Conservation (phyloP, 2,329 filamentous ascomycete species). For the Coleophoma eucalyptorum region DNA sequence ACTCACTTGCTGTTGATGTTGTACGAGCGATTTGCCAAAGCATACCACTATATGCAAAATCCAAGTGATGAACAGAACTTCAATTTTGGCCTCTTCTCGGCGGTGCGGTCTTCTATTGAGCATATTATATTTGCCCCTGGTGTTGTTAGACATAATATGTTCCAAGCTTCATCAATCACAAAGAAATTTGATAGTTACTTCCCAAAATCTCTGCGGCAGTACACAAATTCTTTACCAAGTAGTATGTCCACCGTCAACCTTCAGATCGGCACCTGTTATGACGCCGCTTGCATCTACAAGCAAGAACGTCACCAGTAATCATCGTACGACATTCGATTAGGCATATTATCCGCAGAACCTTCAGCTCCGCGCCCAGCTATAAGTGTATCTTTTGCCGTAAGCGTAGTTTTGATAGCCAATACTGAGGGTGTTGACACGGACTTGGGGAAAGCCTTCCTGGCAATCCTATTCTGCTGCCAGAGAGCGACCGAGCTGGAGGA, state of each 20-base stretch:
- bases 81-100: too few relatives aligned
- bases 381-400: neutral
- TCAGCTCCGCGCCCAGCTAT: constrained; percentile 34
- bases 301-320: constrained; percentile 61
- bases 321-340: constrained; percentile 60
- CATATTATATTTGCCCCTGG: too few relatives aligned
- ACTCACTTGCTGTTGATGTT: too few relatives aligned
- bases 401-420: constrained; percentile 35
- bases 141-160: too few relatives aligned
- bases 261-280: constrained; percentile 64
- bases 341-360: constrained; percentile 82
- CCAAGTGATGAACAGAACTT: too few relatives aligned
- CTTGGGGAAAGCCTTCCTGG: constrained; percentile 21
- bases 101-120: too few relatives aligned
- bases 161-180: too few relatives aligned
- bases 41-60: too few relatives aligned
- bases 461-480: constrained; percentile 66
- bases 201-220: too few relatives aligned
- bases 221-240: constrained; percentile 17
- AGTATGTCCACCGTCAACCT: constrained; percentile 68
- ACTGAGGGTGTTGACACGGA: constrained; percentile 61
- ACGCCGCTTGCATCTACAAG: constrained; percentile 61
- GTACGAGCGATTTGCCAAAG: too few relatives aligned
- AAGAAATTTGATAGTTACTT: too few relatives aligned
- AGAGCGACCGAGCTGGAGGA: constrained; percentile 64